These are phyloP conservation scores for Dendrobium chrysotoxum DNA, from an alignment of 106 monocot genomes.

Conservation along the genomic window DNA sequence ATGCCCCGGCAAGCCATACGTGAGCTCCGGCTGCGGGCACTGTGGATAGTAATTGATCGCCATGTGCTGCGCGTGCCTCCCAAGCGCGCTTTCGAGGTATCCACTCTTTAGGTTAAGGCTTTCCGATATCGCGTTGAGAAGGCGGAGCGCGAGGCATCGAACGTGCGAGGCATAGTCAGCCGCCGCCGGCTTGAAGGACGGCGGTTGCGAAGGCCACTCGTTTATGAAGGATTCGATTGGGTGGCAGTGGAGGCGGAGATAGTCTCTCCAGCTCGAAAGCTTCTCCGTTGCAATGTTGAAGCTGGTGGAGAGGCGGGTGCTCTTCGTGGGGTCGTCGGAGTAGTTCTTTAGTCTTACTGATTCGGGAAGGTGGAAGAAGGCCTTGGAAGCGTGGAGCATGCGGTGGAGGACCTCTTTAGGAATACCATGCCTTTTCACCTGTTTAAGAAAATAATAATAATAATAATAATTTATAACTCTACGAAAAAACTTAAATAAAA, in stretches of 20 bases:
- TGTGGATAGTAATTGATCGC: constrained; percentile 83
- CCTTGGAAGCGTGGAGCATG: constrained; percentile 31
- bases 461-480: too few species aligned
- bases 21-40: constrained; percentile 73
- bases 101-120: too few species aligned
- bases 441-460: too few species aligned
- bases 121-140: too few species aligned
- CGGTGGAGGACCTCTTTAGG: constrained; percentile 12
- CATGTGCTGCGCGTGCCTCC: too few species aligned
- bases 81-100: too few species aligned
- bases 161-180: constrained; percentile 33
- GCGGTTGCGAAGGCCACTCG: constrained; percentile 64
- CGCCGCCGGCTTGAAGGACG: constrained; percentile 41
- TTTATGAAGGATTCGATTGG: constrained; percentile 54
- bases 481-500: too few species aligned
- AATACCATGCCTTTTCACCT: constrained; percentile 55
- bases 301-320: constrained; percentile 73
- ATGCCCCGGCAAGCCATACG: constrained; percentile 62
- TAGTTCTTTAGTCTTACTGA: constrained; percentile 60
- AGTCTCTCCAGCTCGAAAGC: constrained; percentile 76
- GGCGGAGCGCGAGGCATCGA: constrained; percentile 34
- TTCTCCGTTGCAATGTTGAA: constrained; percentile 76
- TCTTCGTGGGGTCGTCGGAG: constrained; percentile 68
- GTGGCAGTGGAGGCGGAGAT: constrained; percentile 76
- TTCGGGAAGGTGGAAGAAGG: constrained; percentile 59